These are phyloP conservation scores for Scheffersomyces insectosa DNA, from an alignment of 1,139 yeast species.

Conservation along the genomic window DNA sequence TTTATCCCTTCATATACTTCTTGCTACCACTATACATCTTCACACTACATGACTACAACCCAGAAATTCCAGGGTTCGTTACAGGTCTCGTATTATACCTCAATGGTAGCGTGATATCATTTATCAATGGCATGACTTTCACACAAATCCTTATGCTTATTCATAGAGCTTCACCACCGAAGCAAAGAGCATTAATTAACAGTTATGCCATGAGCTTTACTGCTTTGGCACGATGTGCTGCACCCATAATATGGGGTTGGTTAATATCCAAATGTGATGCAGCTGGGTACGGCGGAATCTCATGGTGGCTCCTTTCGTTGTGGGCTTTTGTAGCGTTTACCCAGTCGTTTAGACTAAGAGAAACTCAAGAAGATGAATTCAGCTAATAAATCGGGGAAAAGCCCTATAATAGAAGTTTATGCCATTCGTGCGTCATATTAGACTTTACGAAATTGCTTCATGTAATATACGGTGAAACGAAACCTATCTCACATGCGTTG, in stretches of 20 bases:
- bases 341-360: neutral
- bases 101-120: slow-evolving; percentile 9
- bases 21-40: slow-evolving; percentile 23
- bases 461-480: no score
- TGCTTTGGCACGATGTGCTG: slow-evolving; percentile 57
- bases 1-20: slow-evolving; percentile 24
- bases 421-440: no score
- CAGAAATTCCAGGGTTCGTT: slow-evolving; percentile 13
- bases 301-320: neutral
- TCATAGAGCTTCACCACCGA: slow-evolving; percentile 49
- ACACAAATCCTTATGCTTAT: slow-evolving; percentile 46
- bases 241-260: slow-evolving; percentile 61
- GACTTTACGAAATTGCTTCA: no score
- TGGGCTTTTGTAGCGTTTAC: neutral
- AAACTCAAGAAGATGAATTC: no score
- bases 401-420: no score
- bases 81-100: slow-evolving; percentile 7
- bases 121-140: slow-evolving; percentile 27
- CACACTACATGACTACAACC: slow-evolving; percentile 17
- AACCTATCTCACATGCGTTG: no score
- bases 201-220: slow-evolving; percentile 50
- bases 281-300: neutral
- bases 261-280: slow-evolving; percentile 39
- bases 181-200: slow-evolving; percentile 52
- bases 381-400: no score